phyloP scores from a whole-genome alignment of 495 filamentous ascomycete genomes.

The Aspergillus cavernicola region DNA sequence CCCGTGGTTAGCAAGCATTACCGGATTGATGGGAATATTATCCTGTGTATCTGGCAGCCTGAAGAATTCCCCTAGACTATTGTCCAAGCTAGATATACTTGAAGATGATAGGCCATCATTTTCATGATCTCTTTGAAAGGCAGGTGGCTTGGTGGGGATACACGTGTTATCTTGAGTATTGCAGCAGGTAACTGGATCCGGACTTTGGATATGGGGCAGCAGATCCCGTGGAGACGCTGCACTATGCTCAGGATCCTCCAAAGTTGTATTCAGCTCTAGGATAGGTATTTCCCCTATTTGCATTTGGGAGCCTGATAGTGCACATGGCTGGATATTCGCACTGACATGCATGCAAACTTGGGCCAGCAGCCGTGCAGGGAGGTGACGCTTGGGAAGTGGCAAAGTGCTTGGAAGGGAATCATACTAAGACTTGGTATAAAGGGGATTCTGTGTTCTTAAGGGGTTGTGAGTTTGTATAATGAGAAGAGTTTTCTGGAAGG shows the following conservation, averaged over 20 bases:
- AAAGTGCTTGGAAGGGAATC: constrained; percentile 9
- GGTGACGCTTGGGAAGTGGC: constrained; percentile 16
- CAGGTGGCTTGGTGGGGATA: neutral
- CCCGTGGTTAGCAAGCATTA: constrained; percentile 10
- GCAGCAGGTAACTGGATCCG: neutral
- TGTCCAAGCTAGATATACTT: constrained; percentile 17
- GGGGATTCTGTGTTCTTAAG: neutral
- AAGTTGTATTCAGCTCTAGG: neutral
- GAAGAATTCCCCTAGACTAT: constrained; percentile 12
- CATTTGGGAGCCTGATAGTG: neutral
- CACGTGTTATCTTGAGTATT: neutral
- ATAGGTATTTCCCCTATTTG: neutral
- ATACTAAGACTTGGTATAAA: neutral
- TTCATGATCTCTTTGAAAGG: constrained; percentile 6
- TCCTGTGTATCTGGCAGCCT: constrained; percentile 3
- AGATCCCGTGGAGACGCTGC: neutral
- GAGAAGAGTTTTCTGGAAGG: neutral
- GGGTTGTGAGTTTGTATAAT: neutral
- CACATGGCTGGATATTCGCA: constrained; percentile 4
- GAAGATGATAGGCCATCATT: constrained; percentile 4
- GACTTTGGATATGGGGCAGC: neutral
- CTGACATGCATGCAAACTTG: constrained; percentile 18
- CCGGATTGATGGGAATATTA: constrained; percentile 15
- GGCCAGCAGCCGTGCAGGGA: constrained; percentile 18
- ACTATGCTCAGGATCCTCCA: neutral